Conservation (phyloP, 768 basidiomycete genomes). For the Paxillus rubicundulus region DNA sequence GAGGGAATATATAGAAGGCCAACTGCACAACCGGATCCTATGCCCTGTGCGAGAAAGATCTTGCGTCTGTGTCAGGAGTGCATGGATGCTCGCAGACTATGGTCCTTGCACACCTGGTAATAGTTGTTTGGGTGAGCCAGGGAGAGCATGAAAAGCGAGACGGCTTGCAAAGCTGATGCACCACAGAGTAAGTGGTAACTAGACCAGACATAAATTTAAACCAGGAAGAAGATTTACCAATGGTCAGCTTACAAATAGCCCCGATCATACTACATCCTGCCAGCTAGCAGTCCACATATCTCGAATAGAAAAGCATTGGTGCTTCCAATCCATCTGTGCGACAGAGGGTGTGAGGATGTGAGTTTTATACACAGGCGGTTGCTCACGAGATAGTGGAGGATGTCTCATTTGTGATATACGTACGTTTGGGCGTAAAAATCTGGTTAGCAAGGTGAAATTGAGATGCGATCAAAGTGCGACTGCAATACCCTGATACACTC, state of each 20-base stretch:
- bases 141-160: slow-evolving; percentile 47
- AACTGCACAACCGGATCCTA: slow-evolving; percentile 46
- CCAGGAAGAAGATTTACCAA: too few relatives aligned
- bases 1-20: slow-evolving; percentile 50
- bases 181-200: slow-evolving; percentile 26
- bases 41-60: slow-evolving; percentile 53
- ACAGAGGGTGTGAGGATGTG: neutral
- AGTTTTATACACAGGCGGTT: neutral
- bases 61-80: slow-evolving; percentile 14
- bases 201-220: slow-evolving; percentile 6
- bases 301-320: slow-evolving; percentile 47
- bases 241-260: slow-evolving; percentile 46
- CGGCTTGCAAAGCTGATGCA: slow-evolving; percentile 26
- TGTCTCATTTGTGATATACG: slow-evolving; percentile 36
- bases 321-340: slow-evolving; percentile 45
- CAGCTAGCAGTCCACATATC: slow-evolving; percentile 43
- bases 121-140: slow-evolving; percentile 40
- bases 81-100: too few relatives aligned
- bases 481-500: slow-evolving; percentile 41
- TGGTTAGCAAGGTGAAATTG: slow-evolving; percentile 5
- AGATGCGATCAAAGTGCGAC: neutral
- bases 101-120: slow-evolving; percentile 36
- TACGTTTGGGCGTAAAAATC: slow-evolving; percentile 41
- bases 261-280: slow-evolving; percentile 50
- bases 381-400: slow-evolving; percentile 41